Evolutionary conservation across 2,329 filamentous ascomycete genomes (phyloP), one percentile per base, ranked within the genome.

Genomic region (Calonectria naviculata): DNA sequence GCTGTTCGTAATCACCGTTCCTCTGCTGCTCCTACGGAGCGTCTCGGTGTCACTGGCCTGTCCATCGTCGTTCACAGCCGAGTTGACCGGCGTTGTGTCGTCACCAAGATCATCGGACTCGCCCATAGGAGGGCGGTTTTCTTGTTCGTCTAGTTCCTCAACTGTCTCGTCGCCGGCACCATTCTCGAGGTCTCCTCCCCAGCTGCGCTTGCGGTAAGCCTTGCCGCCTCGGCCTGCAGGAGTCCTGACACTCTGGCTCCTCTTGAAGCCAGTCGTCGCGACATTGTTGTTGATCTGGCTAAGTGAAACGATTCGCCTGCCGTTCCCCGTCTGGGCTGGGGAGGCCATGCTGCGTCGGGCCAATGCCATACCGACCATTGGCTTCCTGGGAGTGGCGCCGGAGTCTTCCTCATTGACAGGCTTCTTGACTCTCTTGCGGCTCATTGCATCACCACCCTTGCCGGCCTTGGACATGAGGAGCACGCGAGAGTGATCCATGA

Each of bases 401-500:
- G 73, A 64, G 13, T 74, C 74, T 38, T 76, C 76, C 9, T 76
- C 76, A 8, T 71, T 77, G n/a, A 71, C 73, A 9, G 83, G 81
- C 70, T 86, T 87, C 77, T 86, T 84, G 70, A 87, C 82, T 9
- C 89, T 86, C 82, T 91, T 91, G 62, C 89, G 88, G 80, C 84
- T 90, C 89, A 91, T 91, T 71, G 86, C 84, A 65, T 91, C 89
- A 13, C 86, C 83, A 13, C 84, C 84, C 76, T 86, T 87, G 75
- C 82, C 85, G 4, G 89, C 85, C 84, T 94, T 93, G 75, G 91
- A 87, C 86, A 97, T 93, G 69, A 98, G 89, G n/a, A 98, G 88
- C 29, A 96, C 92, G 8, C 96, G 93, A 24, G 96, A 98, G 81
- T 98, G 96, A 78, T 98, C 95, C 85, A 99, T 97, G 73, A 98